Evolutionary conservation across 305 asterid species (phyloP), one percentile per base, ranked within the genome.

Genomic region (Solanum hybrid): DNA sequence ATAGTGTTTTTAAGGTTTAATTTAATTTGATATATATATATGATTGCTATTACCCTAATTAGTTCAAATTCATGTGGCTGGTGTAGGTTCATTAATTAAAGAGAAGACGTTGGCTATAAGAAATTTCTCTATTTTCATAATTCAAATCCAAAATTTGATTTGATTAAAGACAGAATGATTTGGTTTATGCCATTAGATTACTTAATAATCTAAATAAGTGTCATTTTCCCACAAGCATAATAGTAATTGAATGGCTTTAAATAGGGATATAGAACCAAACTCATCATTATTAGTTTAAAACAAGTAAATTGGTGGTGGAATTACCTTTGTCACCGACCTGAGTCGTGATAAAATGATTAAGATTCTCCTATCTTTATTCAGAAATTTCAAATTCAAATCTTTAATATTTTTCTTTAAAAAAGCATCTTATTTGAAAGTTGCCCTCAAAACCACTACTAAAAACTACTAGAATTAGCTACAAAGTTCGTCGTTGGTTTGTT

Each of bases 301-400:
- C 82, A 90, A 89, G 89, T 75, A 92, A 92, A 94, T 93, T 90
- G 94, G 94, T 91, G 81, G 90, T 89, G 33, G 89, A 85, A 93
- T 92, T 88, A 93, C 90, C 89, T 89, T 93, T 93, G 7, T 84
- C 67, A 51, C 8, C 5, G 14, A 26, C 34, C 20, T 28, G 2
- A 28, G 2, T 28, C 1, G 20, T 28, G 20, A 26, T 73, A 24
- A 5, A 28, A 73, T 6, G 1, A 71, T 26, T 13, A 29, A 73
- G 22, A 73, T 73, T 28, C 22, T 28, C 18, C 1, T 28, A 28
- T 11, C 8, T 5, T 71, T 71, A 73, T 26, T 73, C 9, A 71
- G 20, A 69, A 11, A 5, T 69, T 11, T 69, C 7, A 11, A 69
- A 11, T 69, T 69, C 1, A 24, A 69, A 2, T 3, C 0, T 3